Percentiles rank a stretch among this genome's conserved stretches.
phyloP scores from a whole-genome alignment of 2,329 filamentous ascomycete species.

The Ceratocystis eucalypticola region DNA sequence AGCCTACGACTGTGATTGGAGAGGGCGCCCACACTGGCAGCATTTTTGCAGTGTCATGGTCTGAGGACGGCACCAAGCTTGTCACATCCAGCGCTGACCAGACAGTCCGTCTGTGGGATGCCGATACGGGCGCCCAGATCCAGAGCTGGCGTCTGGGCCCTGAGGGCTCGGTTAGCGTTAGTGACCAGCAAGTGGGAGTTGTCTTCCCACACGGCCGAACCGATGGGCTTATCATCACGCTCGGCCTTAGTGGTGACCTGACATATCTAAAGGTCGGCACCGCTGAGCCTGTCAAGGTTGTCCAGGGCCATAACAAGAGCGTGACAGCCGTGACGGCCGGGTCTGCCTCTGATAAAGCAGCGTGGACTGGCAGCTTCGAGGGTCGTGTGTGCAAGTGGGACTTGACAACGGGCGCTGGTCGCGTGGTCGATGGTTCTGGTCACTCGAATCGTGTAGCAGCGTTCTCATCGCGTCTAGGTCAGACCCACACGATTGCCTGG shows the following conservation, averaged over 20 bases:
- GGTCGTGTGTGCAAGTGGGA: slow-evolving; percentile 82
- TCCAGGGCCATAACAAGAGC: slow-evolving; percentile 83
- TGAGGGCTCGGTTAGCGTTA: slow-evolving; percentile 56
- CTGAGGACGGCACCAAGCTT: slow-evolving; percentile 69
- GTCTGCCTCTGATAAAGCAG: slow-evolving; percentile 33
- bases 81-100: slow-evolving; percentile 89
- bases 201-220: slow-evolving; percentile 72
- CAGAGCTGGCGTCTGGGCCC: slow-evolving; percentile 78
- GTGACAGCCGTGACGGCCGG: slow-evolving; percentile 55
- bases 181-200: slow-evolving; percentile 86
- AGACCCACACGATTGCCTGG: slow-evolving; percentile 82
- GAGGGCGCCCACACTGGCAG: slow-evolving; percentile 78
- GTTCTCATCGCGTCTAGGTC: slow-evolving; percentile 47
- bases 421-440: slow-evolving; percentile 60
- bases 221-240: slow-evolving; percentile 78
- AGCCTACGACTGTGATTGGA: slow-evolving; percentile 62
- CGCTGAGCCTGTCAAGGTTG: slow-evolving; percentile 51
- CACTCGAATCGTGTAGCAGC: slow-evolving; percentile 80
- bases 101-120: slow-evolving; percentile 90
- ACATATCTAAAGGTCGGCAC: slow-evolving; percentile 72
- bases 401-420: slow-evolving; percentile 51
- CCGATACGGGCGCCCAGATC: slow-evolving; percentile 58
- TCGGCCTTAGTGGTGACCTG: slow-evolving; percentile 78
- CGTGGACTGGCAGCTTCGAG: slow-evolving; percentile 82
- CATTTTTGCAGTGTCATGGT: slow-evolving; percentile 86